A percentile compares a stretch with the other conserved stretches of the same genome.
phyloP scores from a whole-genome alignment of 2,329 filamentous ascomycete species.

The Hypoxylon sp. region DNA sequence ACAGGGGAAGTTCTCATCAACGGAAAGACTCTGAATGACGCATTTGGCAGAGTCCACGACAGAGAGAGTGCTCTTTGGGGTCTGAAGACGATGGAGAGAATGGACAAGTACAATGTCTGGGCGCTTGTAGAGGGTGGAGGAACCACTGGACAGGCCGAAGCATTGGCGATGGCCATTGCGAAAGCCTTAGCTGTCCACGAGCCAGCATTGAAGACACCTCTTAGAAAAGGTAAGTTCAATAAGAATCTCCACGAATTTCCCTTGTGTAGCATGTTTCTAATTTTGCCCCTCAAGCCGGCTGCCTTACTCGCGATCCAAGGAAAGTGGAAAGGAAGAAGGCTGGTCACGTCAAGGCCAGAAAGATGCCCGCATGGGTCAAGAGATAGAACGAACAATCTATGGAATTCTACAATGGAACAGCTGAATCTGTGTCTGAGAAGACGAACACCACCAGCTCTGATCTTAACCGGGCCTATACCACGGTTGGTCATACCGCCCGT shows the following conservation, averaged over 20 bases:
- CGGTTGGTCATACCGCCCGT: constrained; percentile 20
- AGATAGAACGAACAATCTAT: constrained; percentile 52
- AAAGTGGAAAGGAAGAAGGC: constrained; percentile 98
- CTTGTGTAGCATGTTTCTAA: constrained; percentile 42
- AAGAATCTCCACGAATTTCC: constrained; percentile 6
- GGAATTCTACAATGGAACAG: constrained; percentile 9
- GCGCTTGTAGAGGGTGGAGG: constrained; percentile 85
- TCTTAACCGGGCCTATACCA: constrained; percentile 5
- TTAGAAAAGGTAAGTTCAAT: constrained; percentile 80
- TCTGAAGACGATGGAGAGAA: constrained; percentile 78
- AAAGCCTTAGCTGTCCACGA: constrained; percentile 92
- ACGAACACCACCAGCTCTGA: constrained; percentile 22
- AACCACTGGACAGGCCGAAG: constrained; percentile 94
- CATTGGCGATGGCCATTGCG: constrained; percentile 86
- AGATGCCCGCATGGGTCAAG: constrained; percentile 99
- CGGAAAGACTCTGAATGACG: constrained; percentile 81
- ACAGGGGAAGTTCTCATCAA: constrained; percentile 91
- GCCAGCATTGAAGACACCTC: constrained; percentile 84
- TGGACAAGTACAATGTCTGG: constrained; percentile 98
- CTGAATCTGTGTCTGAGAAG: no score
- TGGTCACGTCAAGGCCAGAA: constrained; percentile 94
- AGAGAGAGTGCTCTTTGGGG: constrained; percentile 95
- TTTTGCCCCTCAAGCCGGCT: constrained; percentile 73
- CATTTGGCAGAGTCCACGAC: constrained; percentile 89
- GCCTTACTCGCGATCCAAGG: constrained; percentile 88